Percentiles rank a stretch among this genome's conserved stretches.
These are phyloP conservation scores for Dryas alaskensis DNA, from an alignment of 306 rosid species.

Conservation along the genomic window DNA sequence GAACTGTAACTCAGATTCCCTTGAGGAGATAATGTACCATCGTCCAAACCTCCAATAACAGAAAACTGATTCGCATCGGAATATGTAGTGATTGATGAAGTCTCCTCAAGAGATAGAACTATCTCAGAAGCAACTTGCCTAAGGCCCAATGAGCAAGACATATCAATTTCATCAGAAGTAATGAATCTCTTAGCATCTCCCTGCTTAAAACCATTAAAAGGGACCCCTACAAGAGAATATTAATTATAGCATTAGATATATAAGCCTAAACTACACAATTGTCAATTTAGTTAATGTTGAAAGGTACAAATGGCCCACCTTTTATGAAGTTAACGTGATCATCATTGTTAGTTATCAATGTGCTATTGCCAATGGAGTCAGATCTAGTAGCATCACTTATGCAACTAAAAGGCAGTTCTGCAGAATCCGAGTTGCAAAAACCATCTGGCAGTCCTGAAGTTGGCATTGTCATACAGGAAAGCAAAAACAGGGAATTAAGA, in stretches of 20 bases:
- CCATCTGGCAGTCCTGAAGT: conserved; percentile 18
- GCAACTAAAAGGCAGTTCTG: conserved; percentile 7
- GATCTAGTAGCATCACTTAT: neutral
- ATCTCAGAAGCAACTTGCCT: conserved; percentile 6
- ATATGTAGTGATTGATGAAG: conserved; percentile 24
- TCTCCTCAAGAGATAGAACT: conserved; percentile 21
- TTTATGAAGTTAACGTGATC: conserved; percentile 1
- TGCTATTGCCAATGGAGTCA: neutral
- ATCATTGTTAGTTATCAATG: neutral
- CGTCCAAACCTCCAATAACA: conserved; percentile 15
- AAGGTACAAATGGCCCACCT: conserved; percentile 8
- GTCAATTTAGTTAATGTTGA: neutral
- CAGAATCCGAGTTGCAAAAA: neutral
- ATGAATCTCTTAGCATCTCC: conserved; percentile 9
- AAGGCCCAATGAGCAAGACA: neutral
- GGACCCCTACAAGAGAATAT: conserved; percentile 6
- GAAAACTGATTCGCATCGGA: conserved; percentile 22
- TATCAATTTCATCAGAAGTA: conserved; percentile 4
- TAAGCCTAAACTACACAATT: neutral
- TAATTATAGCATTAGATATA: neutral
- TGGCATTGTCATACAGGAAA: neutral
- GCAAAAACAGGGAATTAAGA: neutral
- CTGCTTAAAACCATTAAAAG: conserved; percentile 9
- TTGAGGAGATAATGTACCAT: neutral
- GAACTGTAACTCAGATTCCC: conserved; percentile 21